Base-by-base conservation (phyloP, 2,329 filamentous ascomycete species). In the Trichophyton rubrum region DNA sequence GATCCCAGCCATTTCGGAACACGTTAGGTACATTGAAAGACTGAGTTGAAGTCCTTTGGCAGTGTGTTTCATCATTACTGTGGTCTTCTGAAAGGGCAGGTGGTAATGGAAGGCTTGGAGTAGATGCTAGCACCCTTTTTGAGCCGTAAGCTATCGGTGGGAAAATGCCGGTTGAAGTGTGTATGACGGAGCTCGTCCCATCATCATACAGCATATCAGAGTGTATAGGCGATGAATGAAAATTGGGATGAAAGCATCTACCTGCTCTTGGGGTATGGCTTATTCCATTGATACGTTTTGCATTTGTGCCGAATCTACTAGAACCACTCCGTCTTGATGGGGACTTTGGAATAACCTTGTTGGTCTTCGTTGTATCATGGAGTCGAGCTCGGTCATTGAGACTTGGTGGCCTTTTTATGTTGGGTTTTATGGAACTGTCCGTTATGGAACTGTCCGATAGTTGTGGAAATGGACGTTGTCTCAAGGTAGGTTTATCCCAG, bases 161-260 rank as follows among this genome's bases (percentile, higher is more conserved):
- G 67, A 60, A 3, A 77, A 68, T 17, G n/a, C 15, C 2, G 69
- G 59, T 2, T 67, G 74, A 3, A 78, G 70, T 1, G 59, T 61
- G 2, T 65, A 66, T 11, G 74, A 74, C 11, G 69, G 68, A 55
- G 27, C 27, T 55, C 15, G 17, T 35, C 3, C 74, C 72, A 24
- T 68, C 73, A 30, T 72, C 68, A 27, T 74, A 68, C 27, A 70
- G 67, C 58, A 73, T 69, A 1, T 69, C 67, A 35, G 61, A 64
- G 4, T 69, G 65, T 13, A 72, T 63, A 9, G 64, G 65, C 51
- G 63, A 35, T 58, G 13, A 27, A 33, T 27, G 51, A 22, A 3
- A 27, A 17, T n/a, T 55, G 15, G 6, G 30, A 35, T 35, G 4
- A 13, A 27, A 38, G 8, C 7, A 6, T 55, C 27, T 35, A 5